These are phyloP conservation scores for Saitozyma podzolica DNA, from an alignment of 768 basidiomycete genomes.

Conservation along the genomic window DNA sequence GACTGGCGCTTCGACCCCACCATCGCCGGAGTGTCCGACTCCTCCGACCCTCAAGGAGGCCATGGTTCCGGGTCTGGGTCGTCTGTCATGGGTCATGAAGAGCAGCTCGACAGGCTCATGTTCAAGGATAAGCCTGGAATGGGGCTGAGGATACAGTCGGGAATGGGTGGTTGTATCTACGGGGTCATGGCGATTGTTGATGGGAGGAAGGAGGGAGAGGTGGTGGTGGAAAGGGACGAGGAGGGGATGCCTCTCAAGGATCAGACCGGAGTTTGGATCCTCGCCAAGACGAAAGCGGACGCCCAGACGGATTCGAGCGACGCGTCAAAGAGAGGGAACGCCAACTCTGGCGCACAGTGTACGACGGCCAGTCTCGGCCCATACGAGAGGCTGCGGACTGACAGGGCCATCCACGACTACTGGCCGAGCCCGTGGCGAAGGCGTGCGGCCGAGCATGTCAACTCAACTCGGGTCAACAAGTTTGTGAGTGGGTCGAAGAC, in stretches of 20 bases:
- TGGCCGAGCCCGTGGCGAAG: conserved; percentile 13
- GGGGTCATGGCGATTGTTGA: no score
- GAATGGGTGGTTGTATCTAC: no score
- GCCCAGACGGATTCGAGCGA: conserved; percentile 1
- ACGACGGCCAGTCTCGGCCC: background rate
- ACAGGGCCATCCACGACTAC: conserved; percentile 1
- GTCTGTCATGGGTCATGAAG: no score
- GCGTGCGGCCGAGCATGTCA: background rate
- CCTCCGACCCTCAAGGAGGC: no score
- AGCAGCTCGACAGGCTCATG: no score
- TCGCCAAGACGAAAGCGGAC: background rate
- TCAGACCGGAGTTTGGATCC: background rate
- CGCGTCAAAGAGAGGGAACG: conserved; percentile 9
- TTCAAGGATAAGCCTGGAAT: no score
- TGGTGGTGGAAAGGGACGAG: background rate
- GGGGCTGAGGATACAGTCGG: no score
- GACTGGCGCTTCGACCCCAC: no score
- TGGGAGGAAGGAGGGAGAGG: no score
- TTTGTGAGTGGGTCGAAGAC: conserved; percentile 7
- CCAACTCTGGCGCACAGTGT: conserved; percentile 1
- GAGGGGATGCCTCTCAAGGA: background rate
- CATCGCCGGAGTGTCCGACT: no score
- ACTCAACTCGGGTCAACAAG: conserved; percentile 6
- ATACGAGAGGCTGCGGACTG: background rate
- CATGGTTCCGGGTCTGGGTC: no score